Evolutionary conservation across 2,329 filamentous ascomycete genomes (phyloP), one percentile per base, ranked within the genome.

Genomic region (Epichloe sibirici): DNA sequence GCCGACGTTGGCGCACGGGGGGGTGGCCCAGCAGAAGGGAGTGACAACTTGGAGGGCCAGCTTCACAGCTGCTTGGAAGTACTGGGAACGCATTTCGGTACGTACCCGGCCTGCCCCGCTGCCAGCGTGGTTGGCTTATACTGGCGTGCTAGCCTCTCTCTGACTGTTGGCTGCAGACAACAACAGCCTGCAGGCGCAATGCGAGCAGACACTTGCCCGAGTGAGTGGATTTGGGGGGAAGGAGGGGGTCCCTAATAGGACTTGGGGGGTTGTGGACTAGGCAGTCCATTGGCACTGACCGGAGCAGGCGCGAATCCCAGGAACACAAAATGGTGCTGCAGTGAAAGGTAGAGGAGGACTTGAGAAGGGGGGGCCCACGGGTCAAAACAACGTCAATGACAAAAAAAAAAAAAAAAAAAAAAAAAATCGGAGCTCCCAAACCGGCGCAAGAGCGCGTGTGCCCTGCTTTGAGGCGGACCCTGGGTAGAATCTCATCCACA

Each of bases 401-500:
- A 15, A n/a, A 40, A 39, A 50, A 43, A 17, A 17, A 17, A 13
- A 49, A 45, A 4, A 54, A 53, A 57, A 52, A 17, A 13, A 49
- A 45, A 4, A 54, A 53, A 57, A 52, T 5, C 39, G 12, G 52
- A 55, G 51, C 53, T 56, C 51, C 53, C 51, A 42, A 53, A 49
- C 57, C 51, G 53, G 53, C 55, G 52, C 56, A 55, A 53, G 54
- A 51, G 51, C 55, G 53, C 55, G 50, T 31, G 28, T 31, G 28
- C 28, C 56, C 56, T 51, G 52, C 43, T 40, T 45, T 40, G 39
- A 46, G 46, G 43, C 48, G 48, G n/a, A 40, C 51, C 46, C 40
- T 45, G 35, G 37, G 48, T 48, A 39, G 44, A 55, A 42, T 7
- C 21, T 23, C 39, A 34, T 28, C 47, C 48, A 51, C 12, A 38